Evolutionary conservation across 1,139 yeast species (phyloP).

Genomic region (Suhomyces panamericanus): DNA sequence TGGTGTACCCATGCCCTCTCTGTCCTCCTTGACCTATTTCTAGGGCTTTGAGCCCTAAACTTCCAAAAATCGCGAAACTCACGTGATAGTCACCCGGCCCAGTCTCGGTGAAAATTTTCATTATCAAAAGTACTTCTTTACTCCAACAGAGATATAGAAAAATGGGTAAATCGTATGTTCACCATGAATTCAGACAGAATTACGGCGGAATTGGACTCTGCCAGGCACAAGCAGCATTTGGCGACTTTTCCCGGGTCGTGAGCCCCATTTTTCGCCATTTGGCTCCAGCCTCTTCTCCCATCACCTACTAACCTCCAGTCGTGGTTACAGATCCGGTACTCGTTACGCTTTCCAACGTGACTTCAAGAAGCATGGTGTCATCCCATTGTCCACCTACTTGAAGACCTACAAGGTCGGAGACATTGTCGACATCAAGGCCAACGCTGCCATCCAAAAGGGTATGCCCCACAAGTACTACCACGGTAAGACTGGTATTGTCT

Average conservation of each 20-base stretch:
- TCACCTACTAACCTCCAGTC: conserved; percentile 50
- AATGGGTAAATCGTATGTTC: conserved; percentile 79
- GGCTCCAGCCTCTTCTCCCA: neutral
- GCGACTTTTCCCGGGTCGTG: neutral
- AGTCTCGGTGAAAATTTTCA: conserved; percentile 9
- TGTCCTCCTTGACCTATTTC: neutral
- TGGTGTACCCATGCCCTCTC: too few relatives aligned
- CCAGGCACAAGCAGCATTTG: neutral
- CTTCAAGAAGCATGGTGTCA: conserved; percentile 96
- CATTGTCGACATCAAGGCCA: conserved; percentile 98
- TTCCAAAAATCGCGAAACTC: neutral
- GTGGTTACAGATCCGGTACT: conserved; percentile 99
- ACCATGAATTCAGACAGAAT: neutral
- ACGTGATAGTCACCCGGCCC: conserved; percentile 2
- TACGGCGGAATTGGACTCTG: neutral
- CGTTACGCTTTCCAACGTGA: conserved; percentile 99
- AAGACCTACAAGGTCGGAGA: conserved; percentile 98
- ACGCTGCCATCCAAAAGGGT: conserved; percentile 99
- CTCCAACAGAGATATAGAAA: conserved; percentile 32
- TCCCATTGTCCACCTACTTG: conserved; percentile 94
- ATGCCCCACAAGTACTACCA: conserved; percentile 99
- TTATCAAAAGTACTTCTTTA: neutral
- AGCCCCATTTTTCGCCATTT: neutral
- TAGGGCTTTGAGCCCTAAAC: conserved; percentile 1
- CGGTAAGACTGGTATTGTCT: conserved; percentile 99